These are phyloP conservation scores for Podosphaera fusca DNA, from an alignment of 2,329 filamentous ascomycete genomes.

Conservation along the genomic window DNA sequence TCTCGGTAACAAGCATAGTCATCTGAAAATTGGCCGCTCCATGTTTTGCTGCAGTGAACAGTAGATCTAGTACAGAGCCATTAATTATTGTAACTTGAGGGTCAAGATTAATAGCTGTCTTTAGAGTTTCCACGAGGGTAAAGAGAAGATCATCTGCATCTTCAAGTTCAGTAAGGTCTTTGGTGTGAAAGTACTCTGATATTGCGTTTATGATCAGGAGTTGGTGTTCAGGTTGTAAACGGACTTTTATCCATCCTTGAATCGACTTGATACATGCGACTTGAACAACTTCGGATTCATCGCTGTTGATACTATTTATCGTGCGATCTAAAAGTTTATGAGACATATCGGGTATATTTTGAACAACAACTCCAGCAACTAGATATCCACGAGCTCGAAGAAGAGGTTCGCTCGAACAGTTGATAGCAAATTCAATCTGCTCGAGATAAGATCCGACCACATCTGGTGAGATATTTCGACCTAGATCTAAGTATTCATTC, in stretches of 20 bases:
- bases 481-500: slow-evolving; percentile 60
- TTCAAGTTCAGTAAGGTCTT: slow-evolving; percentile 61
- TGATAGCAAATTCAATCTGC: slow-evolving; percentile 57
- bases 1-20: slow-evolving; percentile 66
- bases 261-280: slow-evolving; percentile 76
- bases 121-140: slow-evolving; percentile 66
- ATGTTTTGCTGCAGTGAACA: slow-evolving; percentile 76
- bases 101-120: slow-evolving; percentile 63
- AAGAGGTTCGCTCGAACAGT: slow-evolving; percentile 45
- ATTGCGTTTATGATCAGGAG: slow-evolving; percentile 33
- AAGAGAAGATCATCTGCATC: slow-evolving; percentile 85
- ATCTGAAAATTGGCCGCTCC: slow-evolving; percentile 82
- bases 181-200: slow-evolving; percentile 50
- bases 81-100: slow-evolving; percentile 48
- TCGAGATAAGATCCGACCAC: slow-evolving; percentile 54
- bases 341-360: slow-evolving; percentile 37
- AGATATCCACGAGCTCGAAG: slow-evolving; percentile 72
- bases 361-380: slow-evolving; percentile 57
- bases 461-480: slow-evolving; percentile 44
- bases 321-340: slow-evolving; percentile 45
- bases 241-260: slow-evolving; percentile 36
- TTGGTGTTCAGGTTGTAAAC: slow-evolving; percentile 35
- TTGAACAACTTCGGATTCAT: slow-evolving; percentile 70
- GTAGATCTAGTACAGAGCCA: slow-evolving; percentile 53
- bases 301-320: slow-evolving; percentile 50